Percentiles rank a stretch among this genome's conserved stretches.
These are phyloP conservation scores for Epichloe amarillans DNA, from an alignment of 2,329 filamentous ascomycete species.

Conservation along the genomic window DNA sequence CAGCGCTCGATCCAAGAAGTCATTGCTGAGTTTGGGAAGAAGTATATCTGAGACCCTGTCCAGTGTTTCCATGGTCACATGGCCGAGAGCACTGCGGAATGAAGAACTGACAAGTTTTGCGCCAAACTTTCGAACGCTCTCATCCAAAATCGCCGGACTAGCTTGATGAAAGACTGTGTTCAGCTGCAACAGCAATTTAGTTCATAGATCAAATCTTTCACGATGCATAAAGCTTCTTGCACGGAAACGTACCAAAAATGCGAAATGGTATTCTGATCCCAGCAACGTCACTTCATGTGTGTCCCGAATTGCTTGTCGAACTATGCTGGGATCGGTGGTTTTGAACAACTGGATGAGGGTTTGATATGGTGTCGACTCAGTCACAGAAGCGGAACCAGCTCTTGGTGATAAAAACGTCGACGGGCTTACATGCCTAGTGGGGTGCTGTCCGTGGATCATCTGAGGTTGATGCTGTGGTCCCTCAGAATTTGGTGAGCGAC, in stretches of 20 bases:
- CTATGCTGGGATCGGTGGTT: constrained; percentile 28
- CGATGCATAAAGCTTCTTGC: not conserved
- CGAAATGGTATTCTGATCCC: constrained; percentile 38
- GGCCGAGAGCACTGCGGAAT: constrained; percentile 27
- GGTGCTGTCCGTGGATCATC: not conserved
- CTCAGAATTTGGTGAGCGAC: not conserved
- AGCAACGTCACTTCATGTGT: constrained; percentile 36
- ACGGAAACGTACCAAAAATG: constrained; percentile 35
- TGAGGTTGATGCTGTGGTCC: not conserved
- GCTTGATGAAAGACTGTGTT: constrained; percentile 36
- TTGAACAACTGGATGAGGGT: constrained; percentile 19
- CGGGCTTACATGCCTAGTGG: not conserved
- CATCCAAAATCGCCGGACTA: constrained; percentile 20
- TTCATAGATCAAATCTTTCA: not conserved
- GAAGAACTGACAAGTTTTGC: constrained; percentile 26
- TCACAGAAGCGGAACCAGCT: not conserved
- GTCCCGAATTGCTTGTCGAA: constrained; percentile 35
- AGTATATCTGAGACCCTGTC: constrained; percentile 32
- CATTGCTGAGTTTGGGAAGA: constrained; percentile 31
- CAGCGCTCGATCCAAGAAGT: constrained; percentile 40
- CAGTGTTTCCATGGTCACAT: constrained; percentile 27
- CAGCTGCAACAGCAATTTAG: constrained; percentile 25
- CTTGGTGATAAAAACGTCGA: not conserved
- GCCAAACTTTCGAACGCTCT: constrained; percentile 33
- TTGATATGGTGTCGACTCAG: not conserved